Evolutionary conservation across 371 early-diverging fungal species (phyloP), one percentile per base, ranked within the genome.

Genomic region (Apophysomyces variabilis): DNA sequence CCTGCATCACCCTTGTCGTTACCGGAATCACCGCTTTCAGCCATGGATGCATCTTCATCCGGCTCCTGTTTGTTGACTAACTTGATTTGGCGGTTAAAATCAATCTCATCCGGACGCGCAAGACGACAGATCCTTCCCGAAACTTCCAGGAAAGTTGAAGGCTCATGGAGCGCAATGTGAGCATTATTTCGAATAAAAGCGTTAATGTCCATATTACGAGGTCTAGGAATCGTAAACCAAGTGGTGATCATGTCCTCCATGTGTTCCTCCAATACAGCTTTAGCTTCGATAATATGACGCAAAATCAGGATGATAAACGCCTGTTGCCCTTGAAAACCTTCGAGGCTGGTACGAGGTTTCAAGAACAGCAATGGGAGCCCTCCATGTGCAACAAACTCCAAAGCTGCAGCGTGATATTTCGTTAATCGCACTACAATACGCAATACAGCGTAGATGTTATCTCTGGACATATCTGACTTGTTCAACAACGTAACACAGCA

Each of bases 211-310:
- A 89, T 81, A 37, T 84, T 79, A 13, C 93, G 78, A 38, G 87
- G 83, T 54, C 90, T 82, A n/a, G 93, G 90, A 44, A 85, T 83
- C 12, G 85, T 83, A 37, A 90, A 88, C 91, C 92, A 92, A 13
- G 81, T 87, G 46, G 75, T 85, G 13, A 97, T 87, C 66, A 94
- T 89, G 18, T 84, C 75, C 60, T 91, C 90, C 89, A 98, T 94
- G 7, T 85, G 76, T n/a, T 70, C 69, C 61, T 84, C 78, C 61
- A 97, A 69, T 0, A 93, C 83, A 0, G 73, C 68, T 18, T 79
- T 68, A 65, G 88, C 83, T 73, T 98, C 99, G 47, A 96, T 84
- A 13, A 93, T 82, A 66, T 98, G 96, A 5, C 97, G 89, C 58
- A 98, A 70, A 46, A 97, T 91, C 62, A 96, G 88, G 36, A 92